Percentiles rank a stretch among this genome's conserved stretches.
phyloP scores from a whole-genome alignment of 352 stramenopile species.

The Saprolegnia diclina region DNA sequence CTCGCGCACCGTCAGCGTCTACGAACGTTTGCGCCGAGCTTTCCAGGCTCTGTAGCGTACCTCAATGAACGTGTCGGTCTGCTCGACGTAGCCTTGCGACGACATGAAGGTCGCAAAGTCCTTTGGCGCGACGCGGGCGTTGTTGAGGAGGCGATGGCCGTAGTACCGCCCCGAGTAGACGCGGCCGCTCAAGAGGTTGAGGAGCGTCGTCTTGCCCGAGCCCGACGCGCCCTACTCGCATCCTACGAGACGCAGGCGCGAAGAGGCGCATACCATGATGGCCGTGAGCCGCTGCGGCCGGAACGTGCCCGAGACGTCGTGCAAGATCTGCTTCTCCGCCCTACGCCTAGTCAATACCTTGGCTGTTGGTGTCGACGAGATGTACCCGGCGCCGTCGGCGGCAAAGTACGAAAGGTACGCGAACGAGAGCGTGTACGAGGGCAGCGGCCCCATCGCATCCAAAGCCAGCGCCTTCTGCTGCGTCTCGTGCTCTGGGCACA shows the following conservation, averaged over 20 bases:
- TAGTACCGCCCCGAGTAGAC: slow-evolving; percentile 29
- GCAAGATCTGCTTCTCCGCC: slow-evolving; percentile 38
- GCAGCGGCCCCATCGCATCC: neutral
- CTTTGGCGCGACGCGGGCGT: slow-evolving; percentile 1
- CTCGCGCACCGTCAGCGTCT: slow-evolving; percentile 27
- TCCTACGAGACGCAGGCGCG: neutral
- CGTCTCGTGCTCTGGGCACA: neutral
- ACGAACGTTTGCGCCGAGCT: slow-evolving; percentile 36
- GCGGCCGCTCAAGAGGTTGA: slow-evolving; percentile 45
- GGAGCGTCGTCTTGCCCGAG: slow-evolving; percentile 50
- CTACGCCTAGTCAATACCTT: neutral
- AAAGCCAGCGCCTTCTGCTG: neutral
- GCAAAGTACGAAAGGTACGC: slow-evolving; percentile 24
- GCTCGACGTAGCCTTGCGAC: slow-evolving; percentile 27
- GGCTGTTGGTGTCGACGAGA: neutral
- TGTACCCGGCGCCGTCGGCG: neutral
- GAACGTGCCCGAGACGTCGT: slow-evolving; percentile 51
- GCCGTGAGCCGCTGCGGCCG: slow-evolving; percentile 55
- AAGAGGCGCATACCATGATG: slow-evolving; percentile 35
- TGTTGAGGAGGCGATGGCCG: slow-evolving; percentile 37
- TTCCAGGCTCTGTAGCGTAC: slow-evolving; percentile 35
- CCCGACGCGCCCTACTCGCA: slow-evolving; percentile 37
- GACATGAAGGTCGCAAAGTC: slow-evolving; percentile 26
- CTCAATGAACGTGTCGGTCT: slow-evolving; percentile 29
- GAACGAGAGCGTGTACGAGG: slow-evolving; percentile 18